Evolutionary conservation across 441 rosid genomes (phyloP), one percentile per base, ranked within the genome.

Genomic region (Gossypium schwendimanii): DNA sequence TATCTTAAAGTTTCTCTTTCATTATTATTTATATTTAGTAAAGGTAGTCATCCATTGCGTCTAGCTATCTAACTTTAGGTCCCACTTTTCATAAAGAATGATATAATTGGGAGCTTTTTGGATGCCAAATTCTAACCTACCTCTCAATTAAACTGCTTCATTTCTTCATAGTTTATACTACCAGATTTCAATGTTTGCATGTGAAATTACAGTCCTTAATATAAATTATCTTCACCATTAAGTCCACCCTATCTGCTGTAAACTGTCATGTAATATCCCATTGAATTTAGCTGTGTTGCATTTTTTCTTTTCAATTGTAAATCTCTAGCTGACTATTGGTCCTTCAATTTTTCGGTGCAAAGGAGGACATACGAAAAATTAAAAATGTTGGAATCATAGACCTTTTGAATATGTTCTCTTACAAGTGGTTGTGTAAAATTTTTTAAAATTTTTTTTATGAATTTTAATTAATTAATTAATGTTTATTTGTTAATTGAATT

Each of bases 61-160:
- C 60, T 52, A 28, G n/a, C 26, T 31, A 65, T 31, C 26, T 4
- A 50, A 28, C 9, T 39, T 57, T 70, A 41, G 53, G 55, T 12
- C 41, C 54, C 73, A 70, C 55, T 70, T 5, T 39, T 8, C 36
- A 41, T 41, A 41, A 70, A 70, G 39, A 57, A 70, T 1, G 24
- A 7, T 23, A 14, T 55, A 55, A 57, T 58, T 60, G 12, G 39
- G 21, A 49, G 4, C 49, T 47, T 10, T 14, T 47, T 66, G 33
- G 57, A 54, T 9, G 11, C 59, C 26, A 18, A 11, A 54, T 18
- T 54, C 59, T 23, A 54, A 54, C 26, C 26, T 54, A 54, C 59
- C 59, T 54, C 26, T 54, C 18, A n/a, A 50, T 15, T 28, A 50
- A 4, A 45, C 15, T 20, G 57, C 21, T 20, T 20, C 24, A 18